These are phyloP conservation scores for Coelastrella sp. DNA, from an alignment of 139 green algal genomes.

Conservation along the genomic window DNA sequence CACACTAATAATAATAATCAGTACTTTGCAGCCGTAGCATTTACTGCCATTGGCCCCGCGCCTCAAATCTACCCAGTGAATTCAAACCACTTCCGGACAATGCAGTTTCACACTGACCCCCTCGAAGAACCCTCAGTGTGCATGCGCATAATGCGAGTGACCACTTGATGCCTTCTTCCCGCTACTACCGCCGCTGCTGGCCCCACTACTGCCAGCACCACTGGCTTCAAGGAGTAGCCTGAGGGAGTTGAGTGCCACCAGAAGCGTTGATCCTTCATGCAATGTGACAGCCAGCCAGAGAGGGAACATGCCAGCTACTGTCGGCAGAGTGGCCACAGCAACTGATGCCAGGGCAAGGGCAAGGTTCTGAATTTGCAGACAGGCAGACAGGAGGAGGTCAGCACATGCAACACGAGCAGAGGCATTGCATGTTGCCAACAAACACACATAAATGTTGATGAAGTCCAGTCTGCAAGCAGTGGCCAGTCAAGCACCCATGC, in stretches of 20 bases:
- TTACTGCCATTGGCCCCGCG: too few species aligned
- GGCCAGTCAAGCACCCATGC: background rate
- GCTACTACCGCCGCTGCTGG: slow-evolving; percentile 16
- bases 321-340: slow-evolving; percentile 74
- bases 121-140: too few species aligned
- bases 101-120: too few species aligned
- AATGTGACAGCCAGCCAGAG: slow-evolving; percentile 91
- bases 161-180: background rate
- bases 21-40: too few species aligned
- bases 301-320: slow-evolving; percentile 85
- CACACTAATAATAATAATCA: too few species aligned
- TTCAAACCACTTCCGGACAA: too few species aligned
- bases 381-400: background rate
- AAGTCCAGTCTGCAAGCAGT: background rate
- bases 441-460: background rate
- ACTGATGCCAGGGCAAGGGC: slow-evolving; percentile 81
- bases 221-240: slow-evolving; percentile 68
- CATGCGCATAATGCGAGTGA: background rate
- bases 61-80: too few species aligned
- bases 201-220: background rate
- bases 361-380: slow-evolving; percentile 77
- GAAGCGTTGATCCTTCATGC: slow-evolving; percentile 92
- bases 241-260: slow-evolving; percentile 91
- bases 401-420: slow-evolving; percentile 6
- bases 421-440: background rate